Conservation (phyloP, 306 rosid species). For the Geum urbanum region DNA sequence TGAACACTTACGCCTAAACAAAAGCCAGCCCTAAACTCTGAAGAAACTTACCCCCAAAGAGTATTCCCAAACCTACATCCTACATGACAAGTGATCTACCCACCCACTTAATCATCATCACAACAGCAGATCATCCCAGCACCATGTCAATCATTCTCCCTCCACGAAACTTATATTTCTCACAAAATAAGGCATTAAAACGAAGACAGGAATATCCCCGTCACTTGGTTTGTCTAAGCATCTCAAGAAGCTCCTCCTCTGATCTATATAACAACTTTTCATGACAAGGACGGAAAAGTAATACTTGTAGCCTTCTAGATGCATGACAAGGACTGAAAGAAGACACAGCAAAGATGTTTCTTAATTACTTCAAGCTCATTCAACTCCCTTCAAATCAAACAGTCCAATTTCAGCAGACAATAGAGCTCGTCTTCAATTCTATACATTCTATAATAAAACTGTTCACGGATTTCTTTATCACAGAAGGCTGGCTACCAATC, state of each 20-base stretch:
- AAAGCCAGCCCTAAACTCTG: neutral
- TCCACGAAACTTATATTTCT: neutral
- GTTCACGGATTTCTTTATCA: too few species aligned
- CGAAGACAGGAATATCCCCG: neutral
- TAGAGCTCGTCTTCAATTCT: too few species aligned
- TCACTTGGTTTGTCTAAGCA: neutral
- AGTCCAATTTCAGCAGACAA: neutral
- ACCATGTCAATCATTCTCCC: neutral
- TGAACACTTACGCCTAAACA: too few species aligned
- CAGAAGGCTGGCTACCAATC: neutral
- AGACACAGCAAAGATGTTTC: neutral
- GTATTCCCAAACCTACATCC: neutral
- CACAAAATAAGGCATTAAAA: neutral
- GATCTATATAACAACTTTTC: neutral
- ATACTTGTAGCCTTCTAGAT: neutral
- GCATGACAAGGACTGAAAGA: neutral
- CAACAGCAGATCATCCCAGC: too few species aligned
- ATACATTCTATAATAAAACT: too few species aligned
- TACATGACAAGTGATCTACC: neutral
- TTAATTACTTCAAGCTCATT: neutral
- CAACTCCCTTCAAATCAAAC: neutral
- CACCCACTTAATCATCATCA: neutral
- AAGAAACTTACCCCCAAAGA: neutral
- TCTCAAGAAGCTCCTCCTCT: neutral
- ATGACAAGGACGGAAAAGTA: too few species aligned